Evolutionary conservation across 345 rosid genomes (phyloP).

Genomic region (Laguncularia racemosa): DNA sequence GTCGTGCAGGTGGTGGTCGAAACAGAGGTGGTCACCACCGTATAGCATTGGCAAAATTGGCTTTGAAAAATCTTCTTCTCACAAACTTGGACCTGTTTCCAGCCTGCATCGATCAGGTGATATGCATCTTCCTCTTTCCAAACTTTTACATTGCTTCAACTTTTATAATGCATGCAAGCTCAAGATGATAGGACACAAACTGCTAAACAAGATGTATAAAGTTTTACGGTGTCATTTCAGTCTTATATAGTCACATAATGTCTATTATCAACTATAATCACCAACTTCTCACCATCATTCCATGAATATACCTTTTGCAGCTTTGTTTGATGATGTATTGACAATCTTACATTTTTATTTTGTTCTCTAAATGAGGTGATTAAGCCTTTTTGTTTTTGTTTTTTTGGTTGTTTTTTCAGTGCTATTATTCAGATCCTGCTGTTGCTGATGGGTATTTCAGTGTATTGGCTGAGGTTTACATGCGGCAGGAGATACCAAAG

Average conservation of each 20-base stretch:
- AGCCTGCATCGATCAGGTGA: conserved; percentile 98
- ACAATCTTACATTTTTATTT: too few relatives aligned
- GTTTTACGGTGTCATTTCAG: not conserved
- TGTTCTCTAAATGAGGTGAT: conserved; percentile 4
- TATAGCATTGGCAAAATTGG: conserved; percentile 86
- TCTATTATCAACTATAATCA: too few relatives aligned
- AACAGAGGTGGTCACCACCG: conserved; percentile 91
- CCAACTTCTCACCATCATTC: too few relatives aligned
- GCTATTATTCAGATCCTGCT: conserved; percentile 91
- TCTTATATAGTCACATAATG: too few relatives aligned
- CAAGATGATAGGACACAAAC: too few relatives aligned
- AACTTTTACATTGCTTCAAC: not conserved
- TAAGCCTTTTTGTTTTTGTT: conserved; percentile 10
- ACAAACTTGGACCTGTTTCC: conserved; percentile 96
- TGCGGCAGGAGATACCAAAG: conserved; percentile 96
- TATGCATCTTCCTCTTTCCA: not conserved
- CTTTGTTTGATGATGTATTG: too few relatives aligned
- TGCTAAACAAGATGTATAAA: not conserved
- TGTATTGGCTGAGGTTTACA: conserved; percentile 96
- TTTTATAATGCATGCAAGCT: not conserved
- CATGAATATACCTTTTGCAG: too few relatives aligned
- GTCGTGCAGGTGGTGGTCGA: conserved; percentile 76
- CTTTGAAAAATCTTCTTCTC: conserved; percentile 92
- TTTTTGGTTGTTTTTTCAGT: conserved; percentile 27
- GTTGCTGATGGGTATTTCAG: conserved; percentile 99